Evolutionary conservation across 192 early-diverging fungal genomes (phyloP).

Genomic region (Coemansia sp.): DNA sequence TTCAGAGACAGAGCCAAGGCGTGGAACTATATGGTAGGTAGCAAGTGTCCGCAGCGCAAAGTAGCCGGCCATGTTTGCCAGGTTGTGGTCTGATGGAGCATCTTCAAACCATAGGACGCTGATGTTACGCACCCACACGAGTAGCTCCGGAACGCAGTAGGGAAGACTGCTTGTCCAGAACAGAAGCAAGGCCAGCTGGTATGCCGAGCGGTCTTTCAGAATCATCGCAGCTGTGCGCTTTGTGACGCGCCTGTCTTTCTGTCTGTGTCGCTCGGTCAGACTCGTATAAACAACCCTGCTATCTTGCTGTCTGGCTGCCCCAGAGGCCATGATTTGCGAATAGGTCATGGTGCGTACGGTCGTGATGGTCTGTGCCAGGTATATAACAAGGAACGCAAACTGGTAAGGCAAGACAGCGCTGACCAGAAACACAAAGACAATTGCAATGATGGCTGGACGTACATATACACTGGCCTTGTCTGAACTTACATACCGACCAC

Average conservation of each 20-base stretch:
- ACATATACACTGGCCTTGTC: background rate
- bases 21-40: constrained; percentile 28
- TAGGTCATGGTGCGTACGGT: constrained; percentile 54
- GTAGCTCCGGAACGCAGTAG: constrained; percentile 71
- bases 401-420: constrained; percentile 71
- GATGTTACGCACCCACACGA: constrained; percentile 80
- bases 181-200: constrained; percentile 67
- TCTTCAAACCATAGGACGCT: constrained; percentile 80
- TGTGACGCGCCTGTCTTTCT: background rate
- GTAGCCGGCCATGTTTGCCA: constrained; percentile 38
- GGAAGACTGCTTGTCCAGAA: constrained; percentile 72
- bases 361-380: constrained; percentile 59
- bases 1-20: constrained; percentile 23
- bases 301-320: background rate
- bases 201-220: constrained; percentile 56
- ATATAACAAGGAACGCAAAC: constrained; percentile 69
- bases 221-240: background rate
- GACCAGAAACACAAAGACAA: constrained; percentile 58
- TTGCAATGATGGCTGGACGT: constrained; percentile 30
- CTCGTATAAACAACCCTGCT: background rate
- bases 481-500: background rate
- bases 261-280: background rate
- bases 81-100: constrained; percentile 72
- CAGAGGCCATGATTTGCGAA: constrained; percentile 15
- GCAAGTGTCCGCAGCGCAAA: constrained; percentile 43